Percentiles rank a stretch among this genome's conserved stretches.
These are phyloP conservation scores for Didymella pomorum DNA, from an alignment of 2,329 filamentous ascomycete species.

Conservation along the genomic window DNA sequence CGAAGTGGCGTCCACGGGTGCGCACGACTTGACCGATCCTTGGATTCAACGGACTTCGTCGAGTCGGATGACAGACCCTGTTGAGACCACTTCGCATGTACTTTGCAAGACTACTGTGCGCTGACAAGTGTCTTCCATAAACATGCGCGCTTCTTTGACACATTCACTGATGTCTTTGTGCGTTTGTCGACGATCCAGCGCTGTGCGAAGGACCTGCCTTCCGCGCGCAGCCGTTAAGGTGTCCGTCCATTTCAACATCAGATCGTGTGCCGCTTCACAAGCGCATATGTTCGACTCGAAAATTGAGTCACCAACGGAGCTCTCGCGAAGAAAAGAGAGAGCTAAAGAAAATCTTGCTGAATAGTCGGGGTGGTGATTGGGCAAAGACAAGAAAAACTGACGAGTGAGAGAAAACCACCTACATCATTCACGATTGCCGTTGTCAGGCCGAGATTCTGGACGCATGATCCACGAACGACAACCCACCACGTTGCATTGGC, in stretches of 20 bases:
- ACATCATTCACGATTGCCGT: constrained; percentile 23
- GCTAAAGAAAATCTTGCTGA: constrained; percentile 9
- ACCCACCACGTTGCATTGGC: constrained; percentile 32
- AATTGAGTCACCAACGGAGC: constrained; percentile 10
- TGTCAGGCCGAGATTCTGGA: constrained; percentile 20
- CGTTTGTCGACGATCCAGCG: not conserved
- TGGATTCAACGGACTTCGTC: not conserved
- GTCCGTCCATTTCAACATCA: not conserved
- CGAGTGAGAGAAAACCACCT: constrained; percentile 8
- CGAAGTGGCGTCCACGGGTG: constrained; percentile 10
- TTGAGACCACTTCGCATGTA: not conserved
- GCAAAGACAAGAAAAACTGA: not conserved
- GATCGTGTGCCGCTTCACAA: not conserved
- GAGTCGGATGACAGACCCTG: not conserved
- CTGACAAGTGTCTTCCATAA: constrained; percentile 9
- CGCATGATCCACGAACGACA: constrained; percentile 26
- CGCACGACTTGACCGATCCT: not conserved
- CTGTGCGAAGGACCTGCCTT: not conserved
- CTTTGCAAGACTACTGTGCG: constrained; percentile 1
- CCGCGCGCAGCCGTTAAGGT: not conserved
- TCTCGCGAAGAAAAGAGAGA: not conserved
- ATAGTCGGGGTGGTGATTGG: constrained; percentile 10
- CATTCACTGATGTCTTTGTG: not conserved
- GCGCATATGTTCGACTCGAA: not conserved
- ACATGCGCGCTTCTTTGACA: not conserved